Evolutionary conservation across 2,329 filamentous ascomycete species (phyloP).

Genomic region (Rosellinia necatrix): DNA sequence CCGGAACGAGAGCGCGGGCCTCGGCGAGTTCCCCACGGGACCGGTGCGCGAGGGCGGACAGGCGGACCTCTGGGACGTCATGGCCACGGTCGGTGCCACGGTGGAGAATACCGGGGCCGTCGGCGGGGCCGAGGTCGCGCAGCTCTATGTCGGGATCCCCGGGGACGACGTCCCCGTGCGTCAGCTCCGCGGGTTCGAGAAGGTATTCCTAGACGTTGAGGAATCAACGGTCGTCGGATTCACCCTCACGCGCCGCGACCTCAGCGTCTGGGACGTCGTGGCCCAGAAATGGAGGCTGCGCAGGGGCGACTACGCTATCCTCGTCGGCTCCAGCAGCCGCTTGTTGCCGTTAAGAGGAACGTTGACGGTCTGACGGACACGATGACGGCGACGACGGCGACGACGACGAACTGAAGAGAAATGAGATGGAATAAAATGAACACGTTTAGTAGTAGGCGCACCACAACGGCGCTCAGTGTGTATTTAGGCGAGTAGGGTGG

Average conservation of each 20-base stretch:
- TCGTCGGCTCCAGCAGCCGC: slow-evolving; percentile 54
- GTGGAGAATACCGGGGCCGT: slow-evolving; percentile 50
- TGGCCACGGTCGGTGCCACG: slow-evolving; percentile 46
- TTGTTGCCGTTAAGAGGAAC: slow-evolving; percentile 48
- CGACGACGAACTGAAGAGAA: too few relatives aligned
- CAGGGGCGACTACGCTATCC: slow-evolving; percentile 50
- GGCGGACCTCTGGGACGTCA: slow-evolving; percentile 52
- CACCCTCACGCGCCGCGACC: slow-evolving; percentile 62
- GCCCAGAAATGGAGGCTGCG: slow-evolving; percentile 65
- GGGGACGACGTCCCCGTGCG: slow-evolving; percentile 54
- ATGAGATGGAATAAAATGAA: too few relatives aligned
- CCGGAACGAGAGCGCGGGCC: slow-evolving; percentile 35
- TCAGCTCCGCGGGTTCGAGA: slow-evolving; percentile 71
- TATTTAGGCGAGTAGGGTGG: too few relatives aligned
- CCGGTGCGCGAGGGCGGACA: slow-evolving; percentile 50
- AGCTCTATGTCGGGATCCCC: slow-evolving; percentile 55
- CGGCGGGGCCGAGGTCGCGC: slow-evolving; percentile 52
- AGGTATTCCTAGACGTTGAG: slow-evolving; percentile 55
- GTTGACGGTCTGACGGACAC: slow-evolving; percentile 46
- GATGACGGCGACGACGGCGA: too few relatives aligned
- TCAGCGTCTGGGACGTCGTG: slow-evolving; percentile 68
- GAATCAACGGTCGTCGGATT: slow-evolving; percentile 53
- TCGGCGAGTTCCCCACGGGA: slow-evolving; percentile 45
- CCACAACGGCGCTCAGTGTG: too few relatives aligned
- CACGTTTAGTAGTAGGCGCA: too few relatives aligned